A percentile compares a stretch with the other conserved stretches of the same genome.
Conservation (phyloP, 345 rosid species). For the Garcia nutans region DNA sequence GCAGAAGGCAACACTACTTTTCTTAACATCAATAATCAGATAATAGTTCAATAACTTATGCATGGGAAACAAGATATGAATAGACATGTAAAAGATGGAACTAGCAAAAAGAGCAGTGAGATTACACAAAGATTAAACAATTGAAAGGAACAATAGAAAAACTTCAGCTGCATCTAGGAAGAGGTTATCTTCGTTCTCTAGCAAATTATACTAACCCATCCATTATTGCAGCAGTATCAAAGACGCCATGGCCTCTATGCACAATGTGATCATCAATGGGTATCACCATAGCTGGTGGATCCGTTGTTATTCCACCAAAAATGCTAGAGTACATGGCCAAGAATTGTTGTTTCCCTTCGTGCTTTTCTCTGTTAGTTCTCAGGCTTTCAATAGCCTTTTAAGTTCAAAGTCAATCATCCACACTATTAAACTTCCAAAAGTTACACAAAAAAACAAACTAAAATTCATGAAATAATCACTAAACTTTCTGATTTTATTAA, state of each 20-base stretch:
- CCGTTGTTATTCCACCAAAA: slow-evolving; percentile 74
- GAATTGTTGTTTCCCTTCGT: slow-evolving; percentile 51
- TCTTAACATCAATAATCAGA: neutral
- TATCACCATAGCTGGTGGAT: slow-evolving; percentile 77
- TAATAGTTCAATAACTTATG: neutral
- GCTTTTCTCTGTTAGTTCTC: slow-evolving; percentile 41
- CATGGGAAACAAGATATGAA: neutral
- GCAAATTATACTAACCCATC: slow-evolving; percentile 57
- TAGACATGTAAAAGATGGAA: neutral
- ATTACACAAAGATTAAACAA: neutral
- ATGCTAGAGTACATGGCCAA: slow-evolving; percentile 90
- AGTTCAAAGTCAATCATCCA: neutral
- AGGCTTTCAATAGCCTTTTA: slow-evolving; percentile 64
- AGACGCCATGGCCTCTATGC: slow-evolving; percentile 93
- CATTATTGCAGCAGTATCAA: slow-evolving; percentile 78
- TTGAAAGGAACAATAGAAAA: neutral
- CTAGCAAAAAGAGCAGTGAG: neutral
- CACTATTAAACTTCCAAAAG: neutral
- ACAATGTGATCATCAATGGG: slow-evolving; percentile 97
- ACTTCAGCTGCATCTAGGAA: neutral
- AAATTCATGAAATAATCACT: neutral
- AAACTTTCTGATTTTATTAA: neutral
- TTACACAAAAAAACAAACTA: neutral
- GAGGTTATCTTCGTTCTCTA: neutral
- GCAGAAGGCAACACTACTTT: neutral